These are phyloP conservation scores for Puccinia coronata DNA, from an alignment of 1,284 basidiomycete genomes.

Conservation along the genomic window DNA sequence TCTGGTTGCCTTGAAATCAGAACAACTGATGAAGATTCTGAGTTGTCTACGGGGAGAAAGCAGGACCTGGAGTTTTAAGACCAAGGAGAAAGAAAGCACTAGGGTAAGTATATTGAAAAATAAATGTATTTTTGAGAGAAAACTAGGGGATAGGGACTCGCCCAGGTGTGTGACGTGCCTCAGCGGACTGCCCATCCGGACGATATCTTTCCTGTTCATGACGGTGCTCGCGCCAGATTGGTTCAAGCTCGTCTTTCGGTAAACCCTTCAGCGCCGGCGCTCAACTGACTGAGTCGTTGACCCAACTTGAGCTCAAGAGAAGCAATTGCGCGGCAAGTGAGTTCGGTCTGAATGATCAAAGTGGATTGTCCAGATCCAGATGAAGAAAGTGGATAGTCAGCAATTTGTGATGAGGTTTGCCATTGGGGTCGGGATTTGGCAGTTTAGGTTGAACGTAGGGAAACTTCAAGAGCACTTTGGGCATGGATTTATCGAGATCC, in stretches of 20 bases:
- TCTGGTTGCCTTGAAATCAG: not conserved
- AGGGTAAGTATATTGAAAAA: not conserved
- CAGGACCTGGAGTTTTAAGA: not conserved
- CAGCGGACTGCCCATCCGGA: constrained; percentile 47
- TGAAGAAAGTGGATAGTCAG: too few relatives aligned
- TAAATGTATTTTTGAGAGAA: not conserved
- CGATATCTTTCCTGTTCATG: constrained; percentile 38
- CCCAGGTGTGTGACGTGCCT: constrained; percentile 49
- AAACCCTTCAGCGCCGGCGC: too few relatives aligned
- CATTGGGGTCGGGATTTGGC: too few relatives aligned
- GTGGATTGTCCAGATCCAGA: too few relatives aligned
- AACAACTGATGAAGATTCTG: not conserved
- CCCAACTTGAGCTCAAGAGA: too few relatives aligned
- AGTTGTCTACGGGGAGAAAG: not conserved
- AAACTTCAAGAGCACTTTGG: too few relatives aligned
- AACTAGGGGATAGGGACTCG: not conserved
- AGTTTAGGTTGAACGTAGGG: too few relatives aligned
- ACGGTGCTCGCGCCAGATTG: constrained; percentile 17
- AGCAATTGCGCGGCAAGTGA: too few relatives aligned
- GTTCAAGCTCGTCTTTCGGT: constrained; percentile 39
- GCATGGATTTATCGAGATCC: too few relatives aligned
- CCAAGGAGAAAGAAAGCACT: not conserved
- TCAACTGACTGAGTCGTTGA: too few relatives aligned
- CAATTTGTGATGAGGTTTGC: too few relatives aligned
- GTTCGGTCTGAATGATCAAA: too few relatives aligned